Evolutionary conservation across 2,329 filamentous ascomycete genomes (phyloP), one percentile per base, ranked within the genome.

Genomic region (Aspergillus tubingensis): DNA sequence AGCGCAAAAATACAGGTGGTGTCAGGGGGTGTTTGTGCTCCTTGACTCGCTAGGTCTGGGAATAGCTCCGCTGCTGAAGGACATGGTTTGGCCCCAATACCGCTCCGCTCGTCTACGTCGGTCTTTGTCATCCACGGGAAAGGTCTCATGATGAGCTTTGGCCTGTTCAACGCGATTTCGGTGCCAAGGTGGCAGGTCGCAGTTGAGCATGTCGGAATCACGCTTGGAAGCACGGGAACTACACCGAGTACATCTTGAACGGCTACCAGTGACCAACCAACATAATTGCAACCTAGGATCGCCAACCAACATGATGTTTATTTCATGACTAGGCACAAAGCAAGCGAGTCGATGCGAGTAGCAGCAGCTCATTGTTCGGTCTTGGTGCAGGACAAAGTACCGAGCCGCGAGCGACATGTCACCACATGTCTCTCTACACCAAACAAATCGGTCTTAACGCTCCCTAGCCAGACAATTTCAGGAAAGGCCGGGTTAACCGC

Each of bases 11-110:
- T 49, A 65, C 25, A 43, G 43, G 32, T 68, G 66, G 63, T 67
- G 64, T 52, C 65, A 68, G 25, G 47, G 41, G 27, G 62, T 68
- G n/a, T 65, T 67, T 32, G 60, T 61, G 60, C 23, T 43, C 25
- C 30, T 69, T 25, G 30, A 57, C 7, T 48, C 55, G 15, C 25
- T 65, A 10, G 63, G 66, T 15, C 62, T 69, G 23, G 64, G 62
- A 8, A 66, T 68, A 41, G 63, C 58, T 15, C 59, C 59, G 8
- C 61, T 66, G 13, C 36, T 68, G 44, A 68, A 67, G 30, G 51
- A 68, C 25, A 66, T 68, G 60, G 59, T 68, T 30, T 67, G 67
- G 64, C 62, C 62, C 19, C 58, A 66, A 32, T 69, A 67, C 32
- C 59, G 57, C 21, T 38, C 27, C 53, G 48, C 62, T 36, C 64